Evolutionary conservation across 2,329 filamentous ascomycete genomes (phyloP), one percentile per base, ranked within the genome.

Genomic region (Corinectria fuckeliana): DNA sequence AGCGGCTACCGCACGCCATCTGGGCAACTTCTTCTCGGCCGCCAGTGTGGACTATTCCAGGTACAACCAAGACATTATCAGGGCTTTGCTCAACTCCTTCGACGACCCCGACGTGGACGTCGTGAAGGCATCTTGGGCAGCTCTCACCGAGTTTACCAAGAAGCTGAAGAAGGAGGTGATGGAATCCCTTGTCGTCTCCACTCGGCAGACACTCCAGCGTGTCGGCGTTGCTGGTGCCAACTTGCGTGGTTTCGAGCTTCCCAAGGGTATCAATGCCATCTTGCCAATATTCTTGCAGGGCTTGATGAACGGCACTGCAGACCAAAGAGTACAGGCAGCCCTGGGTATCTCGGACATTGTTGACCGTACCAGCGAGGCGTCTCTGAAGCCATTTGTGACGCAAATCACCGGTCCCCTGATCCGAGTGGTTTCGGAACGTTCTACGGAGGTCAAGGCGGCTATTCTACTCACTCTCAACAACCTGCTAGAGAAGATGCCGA

Each of bases 341-440:
- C 83, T 98, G 63, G 95, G 92, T 56, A 96, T 99, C 68, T 96
- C 93, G 2, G 96, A 99, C 74, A 91, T 99, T 66, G 90, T 98
- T 65, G 95, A 98, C 78, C 88, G 95, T 58, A 96, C 95, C 23
- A 94, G 89, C 75, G 87, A 92, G 66, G 89, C 93, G 59, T 89
- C 93, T 18, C 82, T 99, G 63, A 96, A 95, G 77, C 92, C 93
- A 7, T 98, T 96, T 71, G 95, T 99, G 60, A 97, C 94, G 26
- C 93, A 97, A 72, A 97, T 99, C 69, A 98, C 96, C 5, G 95
- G 95, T 73, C 95, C 96, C 20, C 86, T 99, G 53, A 99, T 99
- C 76, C 91, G 95, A 85, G 94, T 98, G 20, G 93, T 99, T 16
- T 97, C 95, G 5, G 95, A 99, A 76, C 88, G 94, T 63, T 97